Conservation (phyloP, 2,329 filamentous ascomycete species). For the Teratosphaeria viscida region DNA sequence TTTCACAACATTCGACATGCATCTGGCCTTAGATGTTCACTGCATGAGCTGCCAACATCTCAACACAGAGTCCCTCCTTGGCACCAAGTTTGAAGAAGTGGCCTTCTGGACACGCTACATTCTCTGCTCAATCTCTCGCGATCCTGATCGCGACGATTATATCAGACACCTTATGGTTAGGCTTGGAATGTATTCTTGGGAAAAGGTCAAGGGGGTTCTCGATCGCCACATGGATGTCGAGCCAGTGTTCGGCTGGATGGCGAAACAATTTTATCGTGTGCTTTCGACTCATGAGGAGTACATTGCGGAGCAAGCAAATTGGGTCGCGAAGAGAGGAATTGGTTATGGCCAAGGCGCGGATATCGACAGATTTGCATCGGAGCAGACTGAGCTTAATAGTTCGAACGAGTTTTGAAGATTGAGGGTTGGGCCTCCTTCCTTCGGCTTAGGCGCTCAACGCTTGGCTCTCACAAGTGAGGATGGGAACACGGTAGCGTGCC, state of each 20-base stretch:
- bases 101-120: slow-evolving; percentile 13
- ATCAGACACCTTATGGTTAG: slow-evolving; percentile 2
- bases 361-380: too few relatives aligned
- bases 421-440: too few relatives aligned
- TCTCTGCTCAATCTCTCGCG: slow-evolving; percentile 13
- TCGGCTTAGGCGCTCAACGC: too few relatives aligned
- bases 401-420: too few relatives aligned
- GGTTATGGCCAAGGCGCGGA: too few relatives aligned
- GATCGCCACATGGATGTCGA: slow-evolving; percentile 2
- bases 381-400: too few relatives aligned
- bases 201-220: slow-evolving; percentile 2
- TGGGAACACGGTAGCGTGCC: too few relatives aligned
- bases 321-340: too few relatives aligned
- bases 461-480: too few relatives aligned
- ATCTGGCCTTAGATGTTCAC: slow-evolving; percentile 10
- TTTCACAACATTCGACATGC: slow-evolving; percentile 4
- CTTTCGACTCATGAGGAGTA: neutral
- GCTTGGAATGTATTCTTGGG: slow-evolving; percentile 3
- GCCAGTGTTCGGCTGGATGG: neutral
- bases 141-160: slow-evolving; percentile 5
- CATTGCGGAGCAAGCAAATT: neutral
- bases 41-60: slow-evolving; percentile 10
- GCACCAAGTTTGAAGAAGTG: slow-evolving; percentile 12
- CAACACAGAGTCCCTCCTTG: slow-evolving; percentile 8
- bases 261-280: neutral